Conservation (phyloP, 768 basidiomycete species). For the Aureoboletus auriporus region DNA sequence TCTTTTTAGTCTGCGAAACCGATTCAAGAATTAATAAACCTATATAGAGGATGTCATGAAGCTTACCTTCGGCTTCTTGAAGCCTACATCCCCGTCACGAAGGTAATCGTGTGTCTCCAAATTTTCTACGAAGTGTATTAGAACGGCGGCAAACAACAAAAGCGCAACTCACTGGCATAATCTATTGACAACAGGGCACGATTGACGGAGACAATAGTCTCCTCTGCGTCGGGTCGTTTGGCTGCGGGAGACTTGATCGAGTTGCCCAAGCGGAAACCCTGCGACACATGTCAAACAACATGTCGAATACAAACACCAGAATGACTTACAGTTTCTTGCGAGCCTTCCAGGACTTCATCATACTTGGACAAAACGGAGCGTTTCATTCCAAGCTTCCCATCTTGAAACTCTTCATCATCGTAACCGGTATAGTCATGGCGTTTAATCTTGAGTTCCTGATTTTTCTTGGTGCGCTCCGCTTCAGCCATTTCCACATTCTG, state of each 20-base stretch:
- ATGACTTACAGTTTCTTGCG: slow-evolving; percentile 57
- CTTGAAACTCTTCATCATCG: slow-evolving; percentile 91
- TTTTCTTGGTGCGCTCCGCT: slow-evolving; percentile 74
- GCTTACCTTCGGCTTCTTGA: slow-evolving; percentile 88
- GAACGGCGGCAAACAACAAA: not conserved
- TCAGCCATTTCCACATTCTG: slow-evolving; percentile 96
- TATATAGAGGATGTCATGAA: not conserved
- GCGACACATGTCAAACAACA: slow-evolving; percentile 3
- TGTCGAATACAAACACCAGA: slow-evolving; percentile 1
- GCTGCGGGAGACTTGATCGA: slow-evolving; percentile 40
- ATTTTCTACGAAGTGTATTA: slow-evolving; percentile 57
- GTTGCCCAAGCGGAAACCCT: slow-evolving; percentile 88
- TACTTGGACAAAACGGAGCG: slow-evolving; percentile 86
- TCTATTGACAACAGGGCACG: slow-evolving; percentile 82
- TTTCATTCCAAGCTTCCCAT: slow-evolving; percentile 74
- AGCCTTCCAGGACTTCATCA: slow-evolving; percentile 82
- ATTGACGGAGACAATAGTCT: slow-evolving; percentile 60
- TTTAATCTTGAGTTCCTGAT: slow-evolving; percentile 83
- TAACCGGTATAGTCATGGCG: slow-evolving; percentile 89
- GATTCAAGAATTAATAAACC: not conserved
- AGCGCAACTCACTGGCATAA: slow-evolving; percentile 70
- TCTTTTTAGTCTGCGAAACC: slow-evolving; percentile 80
- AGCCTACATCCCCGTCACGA: slow-evolving; percentile 87
- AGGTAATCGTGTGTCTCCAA: slow-evolving; percentile 83
- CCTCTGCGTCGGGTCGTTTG: slow-evolving; percentile 40